Percentiles rank a stretch among this genome's conserved stretches.
Conservation (phyloP, 208 protist species). For the Crithidia thermophila region DNA sequence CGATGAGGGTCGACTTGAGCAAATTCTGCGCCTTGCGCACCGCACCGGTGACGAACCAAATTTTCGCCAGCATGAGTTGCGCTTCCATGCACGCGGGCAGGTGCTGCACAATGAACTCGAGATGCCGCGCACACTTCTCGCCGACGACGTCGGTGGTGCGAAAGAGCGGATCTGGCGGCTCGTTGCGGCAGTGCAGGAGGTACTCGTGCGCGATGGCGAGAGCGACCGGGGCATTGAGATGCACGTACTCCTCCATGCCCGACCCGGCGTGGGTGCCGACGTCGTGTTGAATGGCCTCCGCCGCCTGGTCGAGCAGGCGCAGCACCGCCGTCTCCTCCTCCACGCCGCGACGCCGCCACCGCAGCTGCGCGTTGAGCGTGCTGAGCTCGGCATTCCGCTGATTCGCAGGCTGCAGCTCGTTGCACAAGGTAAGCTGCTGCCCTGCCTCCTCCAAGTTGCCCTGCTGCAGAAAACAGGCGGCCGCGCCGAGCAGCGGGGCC, state of each 20-base stretch:
- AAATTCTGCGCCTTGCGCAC: slow-evolving; percentile 70
- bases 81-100: slow-evolving; percentile 88
- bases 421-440: slow-evolving; percentile 87
- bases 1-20: slow-evolving; percentile 65
- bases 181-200: slow-evolving; percentile 84
- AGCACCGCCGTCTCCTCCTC: slow-evolving; percentile 70
- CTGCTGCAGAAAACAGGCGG: slow-evolving; percentile 65
- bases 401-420: slow-evolving; percentile 81
- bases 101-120: slow-evolving; percentile 81
- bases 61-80: slow-evolving; percentile 85
- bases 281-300: slow-evolving; percentile 74
- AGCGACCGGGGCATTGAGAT: slow-evolving; percentile 70
- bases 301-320: slow-evolving; percentile 72
- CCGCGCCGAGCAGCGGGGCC: slow-evolving; percentile 71
- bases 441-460: slow-evolving; percentile 78
- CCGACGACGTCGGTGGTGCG: slow-evolving; percentile 62
- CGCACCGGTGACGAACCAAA: slow-evolving; percentile 85
- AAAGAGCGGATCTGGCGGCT: slow-evolving; percentile 81
- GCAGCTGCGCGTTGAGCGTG: slow-evolving; percentile 79
- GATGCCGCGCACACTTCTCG: slow-evolving; percentile 66
- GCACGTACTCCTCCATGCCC: slow-evolving; percentile 68
- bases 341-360: slow-evolving; percentile 68
- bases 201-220: slow-evolving; percentile 82
- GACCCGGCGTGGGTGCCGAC: slow-evolving; percentile 28
- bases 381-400: slow-evolving; percentile 82